Evolutionary conservation across 2,329 filamentous ascomycete species (phyloP).

Genomic region (Xylaria sp.): DNA sequence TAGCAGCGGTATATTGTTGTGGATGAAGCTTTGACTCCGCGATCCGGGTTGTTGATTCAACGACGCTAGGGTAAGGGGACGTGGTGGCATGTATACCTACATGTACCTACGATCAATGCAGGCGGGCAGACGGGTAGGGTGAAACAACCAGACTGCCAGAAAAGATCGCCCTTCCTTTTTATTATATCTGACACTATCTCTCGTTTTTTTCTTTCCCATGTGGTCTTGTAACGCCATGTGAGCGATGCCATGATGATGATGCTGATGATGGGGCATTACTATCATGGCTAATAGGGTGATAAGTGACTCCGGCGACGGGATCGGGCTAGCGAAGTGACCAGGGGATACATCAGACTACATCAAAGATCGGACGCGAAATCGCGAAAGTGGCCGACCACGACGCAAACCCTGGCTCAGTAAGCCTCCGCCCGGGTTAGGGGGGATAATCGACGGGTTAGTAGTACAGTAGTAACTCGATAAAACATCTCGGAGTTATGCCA

Average conservation of each 20-base stretch:
- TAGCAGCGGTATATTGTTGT: too few species aligned
- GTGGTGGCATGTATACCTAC: constrained; percentile 1
- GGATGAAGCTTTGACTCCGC: constrained; percentile 13
- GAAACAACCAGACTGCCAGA: constrained; percentile 4
- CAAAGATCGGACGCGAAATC: constrained; percentile 23
- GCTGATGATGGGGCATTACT: too few species aligned
- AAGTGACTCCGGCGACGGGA: constrained; percentile 10
- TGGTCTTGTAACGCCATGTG: constrained; percentile 12
- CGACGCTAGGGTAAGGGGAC: constrained; percentile 2
- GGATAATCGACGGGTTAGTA: constrained; percentile 21
- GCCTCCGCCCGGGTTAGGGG: constrained; percentile 26
- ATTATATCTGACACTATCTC: constrained; percentile 16
- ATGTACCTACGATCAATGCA: not conserved
- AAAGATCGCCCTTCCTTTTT: constrained; percentile 2
- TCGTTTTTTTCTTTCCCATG: not conserved
- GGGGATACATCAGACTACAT: constrained; percentile 29
- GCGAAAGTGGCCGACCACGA: constrained; percentile 23
- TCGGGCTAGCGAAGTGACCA: constrained; percentile 21
- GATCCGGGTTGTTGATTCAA: constrained; percentile 8
- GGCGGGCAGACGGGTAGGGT: constrained; percentile 12
- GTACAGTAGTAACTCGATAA: constrained; percentile 22
- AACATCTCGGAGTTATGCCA: constrained; percentile 10
- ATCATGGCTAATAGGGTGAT: constrained; percentile 1
- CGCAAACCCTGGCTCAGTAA: constrained; percentile 28
- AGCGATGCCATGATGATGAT: constrained; percentile 14